Base-by-base conservation (phyloP, 2,329 filamentous ascomycete genomes). In the Colletotrichum gloeosporioides region DNA sequence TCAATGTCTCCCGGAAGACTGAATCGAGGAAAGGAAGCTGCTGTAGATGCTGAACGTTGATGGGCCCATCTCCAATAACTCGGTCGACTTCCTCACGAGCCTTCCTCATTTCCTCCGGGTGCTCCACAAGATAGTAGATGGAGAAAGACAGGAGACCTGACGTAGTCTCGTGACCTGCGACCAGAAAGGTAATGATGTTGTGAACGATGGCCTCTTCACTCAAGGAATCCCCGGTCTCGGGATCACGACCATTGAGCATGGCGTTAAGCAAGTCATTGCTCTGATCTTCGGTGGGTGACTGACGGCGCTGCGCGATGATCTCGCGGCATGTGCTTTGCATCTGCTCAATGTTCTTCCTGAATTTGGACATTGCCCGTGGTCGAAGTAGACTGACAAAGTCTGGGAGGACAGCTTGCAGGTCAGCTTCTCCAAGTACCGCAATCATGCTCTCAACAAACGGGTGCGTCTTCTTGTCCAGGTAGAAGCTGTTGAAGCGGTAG, bases 181-280 rank as follows among this genome's bases (percentile, higher is more conserved):
- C 90, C n/a, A 94, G 83, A 79, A 94, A 94, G 0, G 92, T 94
- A 71, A 93, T 91, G 85, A 95, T 90, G 78, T 95, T 94, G 81
- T 93, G 88, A 32, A 90, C 87, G 78, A 94, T 93, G 49, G 86
- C 89, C 6, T 89, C 85, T 78, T 93, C 90, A 0, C 85, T 88
- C 81, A 95, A 86, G 5, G 87, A 87, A 78, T 91, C 85, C 16
- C 93, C 92, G 3, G 93, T 94, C 84, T 91, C 89, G 3, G 90
- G 87, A 80, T 95, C 93, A 9, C 86, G 87, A 1, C 91, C 92
- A 8, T 90, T 86, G 32, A 95, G 84, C 90, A 95, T 92, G 13
- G 92, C 90, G 77, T 90, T 90, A 12, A 95, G 83, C 9, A 95
- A 85, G 82, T 95, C 94, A 71, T 62, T 62, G 57, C 57, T 62